phyloP scores from a whole-genome alignment of 73 alveolate species.

The Paramecium caudatum region DNA sequence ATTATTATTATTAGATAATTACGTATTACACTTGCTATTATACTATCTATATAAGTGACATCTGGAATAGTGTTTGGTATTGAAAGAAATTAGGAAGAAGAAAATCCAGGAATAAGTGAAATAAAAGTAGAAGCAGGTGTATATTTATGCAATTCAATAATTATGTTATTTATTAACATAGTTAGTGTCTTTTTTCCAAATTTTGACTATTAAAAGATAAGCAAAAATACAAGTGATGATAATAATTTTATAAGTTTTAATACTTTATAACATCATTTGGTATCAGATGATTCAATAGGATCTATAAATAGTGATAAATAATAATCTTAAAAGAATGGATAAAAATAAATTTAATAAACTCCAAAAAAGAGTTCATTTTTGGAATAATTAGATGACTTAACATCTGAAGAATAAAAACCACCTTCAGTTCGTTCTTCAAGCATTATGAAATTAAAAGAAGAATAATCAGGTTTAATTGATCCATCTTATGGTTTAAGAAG shows the following conservation, averaged over 20 bases:
- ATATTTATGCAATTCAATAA: slow-evolving; percentile 22
- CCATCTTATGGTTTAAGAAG: slow-evolving; percentile 13
- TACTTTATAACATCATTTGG: background rate
- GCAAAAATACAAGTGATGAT: background rate
- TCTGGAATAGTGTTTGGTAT: slow-evolving; percentile 33
- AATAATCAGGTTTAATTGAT: slow-evolving; percentile 18
- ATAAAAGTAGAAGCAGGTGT: slow-evolving; percentile 8
- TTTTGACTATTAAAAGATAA: slow-evolving; percentile 13
- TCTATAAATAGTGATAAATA: too few relatives aligned
- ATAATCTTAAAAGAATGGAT: too few relatives aligned
- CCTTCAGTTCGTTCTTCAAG: background rate
- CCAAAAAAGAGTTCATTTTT: slow-evolving; percentile 41
- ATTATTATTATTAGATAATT: background rate
- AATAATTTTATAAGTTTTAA: slow-evolving; percentile 14
- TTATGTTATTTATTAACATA: slow-evolving; percentile 11
- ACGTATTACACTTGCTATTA: background rate
- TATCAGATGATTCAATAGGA: background rate
- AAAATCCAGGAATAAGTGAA: background rate
- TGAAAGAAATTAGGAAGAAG: slow-evolving; percentile 37
- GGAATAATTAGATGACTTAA: background rate
- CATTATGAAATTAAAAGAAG: background rate
- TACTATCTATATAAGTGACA: background rate
- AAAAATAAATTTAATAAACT: too few relatives aligned
- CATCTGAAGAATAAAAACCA: background rate
- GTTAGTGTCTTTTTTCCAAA: slow-evolving; percentile 44